Evolutionary conservation across 2,329 filamentous ascomycete species (phyloP).

Genomic region (Alternaria arbusti): DNA sequence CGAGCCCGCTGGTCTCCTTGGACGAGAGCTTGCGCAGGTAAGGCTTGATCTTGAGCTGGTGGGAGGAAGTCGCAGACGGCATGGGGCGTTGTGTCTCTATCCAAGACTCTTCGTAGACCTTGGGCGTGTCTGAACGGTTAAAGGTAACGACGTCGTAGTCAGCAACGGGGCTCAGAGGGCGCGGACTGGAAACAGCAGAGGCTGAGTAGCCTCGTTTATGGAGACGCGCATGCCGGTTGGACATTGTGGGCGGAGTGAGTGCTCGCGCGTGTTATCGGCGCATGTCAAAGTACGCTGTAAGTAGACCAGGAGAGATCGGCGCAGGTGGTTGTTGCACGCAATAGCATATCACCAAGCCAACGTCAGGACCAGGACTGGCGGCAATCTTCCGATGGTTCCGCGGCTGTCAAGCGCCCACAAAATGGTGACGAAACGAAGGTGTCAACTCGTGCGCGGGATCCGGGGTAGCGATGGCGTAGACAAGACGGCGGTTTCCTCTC

Average conservation of each 20-base stretch:
- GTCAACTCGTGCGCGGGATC: conserved; percentile 1
- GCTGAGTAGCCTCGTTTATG: conserved; percentile 51
- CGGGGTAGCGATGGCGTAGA: too few species aligned
- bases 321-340: background rate
- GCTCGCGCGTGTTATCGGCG: conserved; percentile 12
- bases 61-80: conserved; percentile 28
- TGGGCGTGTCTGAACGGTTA: conserved; percentile 44
- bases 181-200: conserved; percentile 44
- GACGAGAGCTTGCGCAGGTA: conserved; percentile 61
- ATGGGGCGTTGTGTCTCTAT: conserved; percentile 32
- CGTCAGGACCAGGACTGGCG: background rate
- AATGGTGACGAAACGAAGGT: conserved; percentile 17
- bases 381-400: conserved; percentile 12
- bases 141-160: conserved; percentile 39
- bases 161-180: conserved; percentile 41
- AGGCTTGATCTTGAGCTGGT: conserved; percentile 59
- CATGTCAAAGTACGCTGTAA: conserved; percentile 11
- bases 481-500: conserved; percentile 1
- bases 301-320: background rate
- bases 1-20: conserved; percentile 58
- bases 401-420: background rate
- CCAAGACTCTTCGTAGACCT: conserved; percentile 45
- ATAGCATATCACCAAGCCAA: conserved; percentile 15
- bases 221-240: conserved; percentile 41
- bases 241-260: conserved; percentile 9